These are phyloP conservation scores for Ganoderma leucocontextum DNA, from an alignment of 1,284 basidiomycete species.

Conservation along the genomic window DNA sequence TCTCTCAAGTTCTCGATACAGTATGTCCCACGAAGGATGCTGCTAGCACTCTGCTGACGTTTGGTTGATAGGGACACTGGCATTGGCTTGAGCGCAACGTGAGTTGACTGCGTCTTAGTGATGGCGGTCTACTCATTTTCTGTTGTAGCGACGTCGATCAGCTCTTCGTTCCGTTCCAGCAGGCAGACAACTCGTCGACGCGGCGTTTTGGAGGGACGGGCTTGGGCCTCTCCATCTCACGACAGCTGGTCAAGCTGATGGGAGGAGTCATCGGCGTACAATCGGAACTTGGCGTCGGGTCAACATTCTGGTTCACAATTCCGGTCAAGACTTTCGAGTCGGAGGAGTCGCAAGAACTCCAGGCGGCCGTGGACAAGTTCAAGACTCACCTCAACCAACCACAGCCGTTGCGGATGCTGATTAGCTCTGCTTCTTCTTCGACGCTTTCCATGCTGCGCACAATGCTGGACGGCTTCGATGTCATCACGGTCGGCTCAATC, in stretches of 20 bases:
- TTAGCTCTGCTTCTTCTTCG: slow-evolving; percentile 64
- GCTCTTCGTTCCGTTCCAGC: slow-evolving; percentile 76
- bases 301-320: slow-evolving; percentile 75
- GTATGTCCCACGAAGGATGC: slow-evolving; percentile 45
- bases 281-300: slow-evolving; percentile 68
- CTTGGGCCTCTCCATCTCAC: slow-evolving; percentile 75
- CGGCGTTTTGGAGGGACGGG: slow-evolving; percentile 76
- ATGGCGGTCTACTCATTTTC: not conserved
- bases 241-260: slow-evolving; percentile 77
- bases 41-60: not conserved
- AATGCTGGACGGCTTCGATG: slow-evolving; percentile 63
- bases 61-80: slow-evolving; percentile 62
- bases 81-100: slow-evolving; percentile 66
- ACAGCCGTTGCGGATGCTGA: slow-evolving; percentile 57
- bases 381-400: slow-evolving; percentile 53
- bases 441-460: slow-evolving; percentile 63
- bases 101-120: slow-evolving; percentile 5
- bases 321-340: slow-evolving; percentile 65
- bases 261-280: slow-evolving; percentile 73
- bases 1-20: slow-evolving; percentile 70
- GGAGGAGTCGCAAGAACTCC: slow-evolving; percentile 60
- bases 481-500: slow-evolving; percentile 52
- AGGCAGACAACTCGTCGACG: slow-evolving; percentile 79
- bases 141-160: slow-evolving; percentile 60
- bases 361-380: slow-evolving; percentile 55